Evolutionary conservation across 108 stramenopile genomes (phyloP), one percentile per base, ranked within the genome.

Genomic region (Mediolabrus comicus): DNA sequence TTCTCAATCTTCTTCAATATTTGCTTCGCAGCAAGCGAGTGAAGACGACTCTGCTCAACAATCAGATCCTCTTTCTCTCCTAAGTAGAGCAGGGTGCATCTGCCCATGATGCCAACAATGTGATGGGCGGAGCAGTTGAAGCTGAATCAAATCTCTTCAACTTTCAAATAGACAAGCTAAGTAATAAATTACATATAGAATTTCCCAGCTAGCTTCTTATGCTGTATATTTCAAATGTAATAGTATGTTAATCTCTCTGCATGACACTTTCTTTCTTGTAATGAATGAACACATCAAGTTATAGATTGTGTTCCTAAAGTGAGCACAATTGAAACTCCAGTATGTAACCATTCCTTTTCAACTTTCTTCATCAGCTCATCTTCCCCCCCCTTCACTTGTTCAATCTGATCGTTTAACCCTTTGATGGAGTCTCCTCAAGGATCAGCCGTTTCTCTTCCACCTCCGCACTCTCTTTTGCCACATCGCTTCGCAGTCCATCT

Each of bases 21-120:
- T 81, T 62, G 65, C 80, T 17, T 65, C 80, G 5, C 29, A 67
- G 36, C 51, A 70, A 16, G 32, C 60, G 14, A 54, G 38, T 12
- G 74, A 66, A 46, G 71, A 70, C 24, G 64, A 43, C 51, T 51
- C 63, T 17, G 68, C 56, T 36, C 74, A n/a, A n/a, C n/a, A 66
- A 34, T 43, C 68, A 41, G 79, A 81, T 30, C 60, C 75, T 4
- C 53, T 81, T n/a, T 22, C 63, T 19, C 43, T 81, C 13, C 31
- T 81, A n/a, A n/a, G n/a, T n/a, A 19, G 75, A 81, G 36, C 71
- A 76, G 41, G 80, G 80, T 29, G 80, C 80, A 49, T 75, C 75
- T 22, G 31, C 70, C 7, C 77, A 81, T 63, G 80, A 81, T 66
- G 80, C 75, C 10, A 67, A 71, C 39, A 56, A 54, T 26, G 75